Conservation (phyloP, 1,284 basidiomycete genomes). For the Porogramme epimiltina region DNA sequence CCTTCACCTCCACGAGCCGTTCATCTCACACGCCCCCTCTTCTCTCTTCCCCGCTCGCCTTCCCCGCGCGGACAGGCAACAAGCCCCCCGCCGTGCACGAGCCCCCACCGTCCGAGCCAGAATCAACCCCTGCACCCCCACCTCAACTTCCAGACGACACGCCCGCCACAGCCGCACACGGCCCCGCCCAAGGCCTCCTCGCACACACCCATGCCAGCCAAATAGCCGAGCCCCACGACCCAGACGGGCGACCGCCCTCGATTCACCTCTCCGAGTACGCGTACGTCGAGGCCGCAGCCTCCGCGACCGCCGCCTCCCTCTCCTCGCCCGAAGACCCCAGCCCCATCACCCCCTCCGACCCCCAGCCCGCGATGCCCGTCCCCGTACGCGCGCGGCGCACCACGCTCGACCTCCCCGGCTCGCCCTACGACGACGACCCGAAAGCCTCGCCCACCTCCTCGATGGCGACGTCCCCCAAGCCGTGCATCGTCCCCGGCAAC, state of each 20-base stretch:
- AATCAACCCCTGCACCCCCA: neutral
- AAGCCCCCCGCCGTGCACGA: neutral
- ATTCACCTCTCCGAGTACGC: constrained; percentile 6
- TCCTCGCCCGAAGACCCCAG: neutral
- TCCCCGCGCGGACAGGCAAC: neutral
- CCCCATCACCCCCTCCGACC: neutral
- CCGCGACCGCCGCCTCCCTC: neutral
- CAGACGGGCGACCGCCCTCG: constrained; percentile 7
- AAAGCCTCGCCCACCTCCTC: constrained; percentile 30
- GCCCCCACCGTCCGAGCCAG: neutral
- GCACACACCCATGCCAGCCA: neutral
- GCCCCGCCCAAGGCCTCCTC: no score
- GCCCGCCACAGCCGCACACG: no score
- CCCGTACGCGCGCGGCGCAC: constrained; percentile 15
- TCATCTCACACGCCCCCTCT: constrained; percentile 14
- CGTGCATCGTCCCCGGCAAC: constrained; percentile 36
- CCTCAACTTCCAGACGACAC: neutral
- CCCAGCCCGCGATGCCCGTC: neutral
- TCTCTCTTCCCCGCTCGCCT: neutral
- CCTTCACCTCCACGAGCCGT: neutral
- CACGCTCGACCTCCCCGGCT: constrained; percentile 26
- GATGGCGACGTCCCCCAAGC: constrained; percentile 28
- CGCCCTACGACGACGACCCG: constrained; percentile 26
- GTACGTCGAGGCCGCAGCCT: neutral
- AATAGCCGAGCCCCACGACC: neutral